Conservation (phyloP, 495 filamentous ascomycete genomes). For the Pyrenula aspistea region DNA sequence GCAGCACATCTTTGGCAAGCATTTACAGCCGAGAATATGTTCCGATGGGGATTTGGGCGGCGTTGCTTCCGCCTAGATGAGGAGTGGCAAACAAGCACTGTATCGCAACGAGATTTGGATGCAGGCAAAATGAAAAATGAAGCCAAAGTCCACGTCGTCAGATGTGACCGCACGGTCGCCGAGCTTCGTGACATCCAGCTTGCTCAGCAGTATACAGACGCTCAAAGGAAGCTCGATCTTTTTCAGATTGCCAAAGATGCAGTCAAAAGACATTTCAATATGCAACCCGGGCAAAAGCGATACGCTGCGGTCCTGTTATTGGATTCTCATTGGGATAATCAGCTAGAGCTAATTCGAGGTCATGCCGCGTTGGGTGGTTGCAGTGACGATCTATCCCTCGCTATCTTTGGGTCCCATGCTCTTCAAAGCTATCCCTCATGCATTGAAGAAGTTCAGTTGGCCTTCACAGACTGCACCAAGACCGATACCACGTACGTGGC, state of each 20-base stretch:
- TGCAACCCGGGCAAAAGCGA: slow-evolving; percentile 60
- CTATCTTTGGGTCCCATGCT: slow-evolving; percentile 80
- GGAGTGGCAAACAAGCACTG: slow-evolving; percentile 74
- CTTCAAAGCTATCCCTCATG: slow-evolving; percentile 76
- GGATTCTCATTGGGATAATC: slow-evolving; percentile 78
- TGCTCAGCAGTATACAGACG: slow-evolving; percentile 67
- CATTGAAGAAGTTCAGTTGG: slow-evolving; percentile 75
- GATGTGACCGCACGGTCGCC: slow-evolving; percentile 68
- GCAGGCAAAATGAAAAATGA: slow-evolving; percentile 70
- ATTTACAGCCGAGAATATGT: slow-evolving; percentile 92
- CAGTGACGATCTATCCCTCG: slow-evolving; percentile 61
- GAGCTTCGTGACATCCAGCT: slow-evolving; percentile 67
- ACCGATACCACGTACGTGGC: slow-evolving; percentile 72
- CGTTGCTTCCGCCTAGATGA: slow-evolving; percentile 84
- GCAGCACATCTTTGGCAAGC: slow-evolving; percentile 92
- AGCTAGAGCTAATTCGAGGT: slow-evolving; percentile 53
- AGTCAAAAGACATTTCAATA: slow-evolving; percentile 61
- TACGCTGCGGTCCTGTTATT: slow-evolving; percentile 77
- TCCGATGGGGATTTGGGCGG: slow-evolving; percentile 69
- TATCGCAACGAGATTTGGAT: slow-evolving; percentile 57
- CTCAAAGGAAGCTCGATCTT: slow-evolving; percentile 54
- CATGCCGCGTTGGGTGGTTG: slow-evolving; percentile 71
- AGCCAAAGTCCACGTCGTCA: slow-evolving; percentile 74
- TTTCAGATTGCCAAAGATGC: slow-evolving; percentile 67
- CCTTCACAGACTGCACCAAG: slow-evolving; percentile 77